Conservation (phyloP, 371 early-diverging fungal genomes). For the Enterospora canceri region DNA sequence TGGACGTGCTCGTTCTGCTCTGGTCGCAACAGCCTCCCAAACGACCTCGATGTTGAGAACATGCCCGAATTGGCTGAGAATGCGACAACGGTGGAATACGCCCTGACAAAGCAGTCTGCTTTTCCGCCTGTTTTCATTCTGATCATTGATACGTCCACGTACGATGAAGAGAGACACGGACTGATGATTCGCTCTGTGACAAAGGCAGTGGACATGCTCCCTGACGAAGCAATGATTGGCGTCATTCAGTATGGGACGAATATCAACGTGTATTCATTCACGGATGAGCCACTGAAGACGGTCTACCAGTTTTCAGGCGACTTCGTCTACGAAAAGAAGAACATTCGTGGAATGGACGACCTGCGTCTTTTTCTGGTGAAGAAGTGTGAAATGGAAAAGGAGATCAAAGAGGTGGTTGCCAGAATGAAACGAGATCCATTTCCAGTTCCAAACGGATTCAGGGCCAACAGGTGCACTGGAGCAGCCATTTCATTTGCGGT, state of each 20-base stretch:
- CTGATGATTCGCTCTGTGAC: slow-evolving; percentile 81
- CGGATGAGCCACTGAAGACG: slow-evolving; percentile 74
- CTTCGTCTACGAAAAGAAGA: slow-evolving; percentile 76
- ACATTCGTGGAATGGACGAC: slow-evolving; percentile 11
- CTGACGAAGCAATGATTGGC: slow-evolving; percentile 80
- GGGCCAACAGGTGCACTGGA: slow-evolving; percentile 88
- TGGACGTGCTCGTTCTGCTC: slow-evolving; percentile 98
- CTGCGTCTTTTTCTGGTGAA: slow-evolving; percentile 60
- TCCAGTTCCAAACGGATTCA: slow-evolving; percentile 79
- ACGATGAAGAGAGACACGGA: slow-evolving; percentile 76
- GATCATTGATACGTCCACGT: slow-evolving; percentile 84
- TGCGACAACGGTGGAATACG: slow-evolving; percentile 89
- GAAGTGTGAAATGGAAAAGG: slow-evolving; percentile 70
- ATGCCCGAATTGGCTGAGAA: slow-evolving; percentile 84
- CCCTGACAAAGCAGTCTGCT: slow-evolving; percentile 63
- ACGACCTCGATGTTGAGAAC: slow-evolving; percentile 78
- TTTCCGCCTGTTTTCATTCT: slow-evolving; percentile 84
- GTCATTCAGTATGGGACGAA: slow-evolving; percentile 93
- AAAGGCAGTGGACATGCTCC: slow-evolving; percentile 71
- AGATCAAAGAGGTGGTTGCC: slow-evolving; percentile 76
- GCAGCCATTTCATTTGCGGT: slow-evolving; percentile 86
- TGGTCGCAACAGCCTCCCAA: slow-evolving; percentile 83
- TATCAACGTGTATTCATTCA: slow-evolving; percentile 59
- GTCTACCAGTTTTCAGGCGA: slow-evolving; percentile 89
- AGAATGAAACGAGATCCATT: slow-evolving; percentile 92